phyloP scores from a whole-genome alignment of 2,329 filamentous ascomycete species.

The Monosporascus ibericus region DNA sequence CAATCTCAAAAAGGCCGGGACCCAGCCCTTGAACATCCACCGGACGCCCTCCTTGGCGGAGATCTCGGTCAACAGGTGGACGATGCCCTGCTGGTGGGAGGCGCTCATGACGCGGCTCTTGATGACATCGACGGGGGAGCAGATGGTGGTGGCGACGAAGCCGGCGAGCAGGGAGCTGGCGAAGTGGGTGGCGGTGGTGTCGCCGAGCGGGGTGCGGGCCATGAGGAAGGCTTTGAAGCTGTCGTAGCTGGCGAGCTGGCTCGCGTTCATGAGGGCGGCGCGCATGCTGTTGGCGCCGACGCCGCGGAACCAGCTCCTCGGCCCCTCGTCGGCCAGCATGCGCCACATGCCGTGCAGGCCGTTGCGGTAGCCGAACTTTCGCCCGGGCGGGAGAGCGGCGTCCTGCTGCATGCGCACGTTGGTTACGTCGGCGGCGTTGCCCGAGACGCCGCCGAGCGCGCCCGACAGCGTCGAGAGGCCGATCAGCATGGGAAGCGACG shows the following conservation, averaged over 20 bases:
- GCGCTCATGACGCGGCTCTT: constrained; percentile 84
- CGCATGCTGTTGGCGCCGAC: constrained; percentile 77
- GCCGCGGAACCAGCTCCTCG: constrained; percentile 71
- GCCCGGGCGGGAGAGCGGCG: constrained; percentile 63
- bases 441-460: constrained; percentile 80
- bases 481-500: constrained; percentile 71
- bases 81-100: constrained; percentile 44
- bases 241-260: constrained; percentile 80
- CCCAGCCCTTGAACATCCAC: constrained; percentile 90
- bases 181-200: constrained; percentile 73
- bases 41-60: constrained; percentile 63
- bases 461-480: constrained; percentile 79
- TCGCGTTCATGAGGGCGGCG: constrained; percentile 82
- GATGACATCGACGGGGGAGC: constrained; percentile 80
- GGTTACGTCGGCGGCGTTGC: constrained; percentile 91
- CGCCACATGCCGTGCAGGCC: constrained; percentile 79
- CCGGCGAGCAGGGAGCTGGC: constrained; percentile 71
- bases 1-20: constrained; percentile 64
- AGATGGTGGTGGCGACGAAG: constrained; percentile 78
- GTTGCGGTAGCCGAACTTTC: constrained; percentile 84
- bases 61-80: constrained; percentile 58
- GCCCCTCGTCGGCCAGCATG: constrained; percentile 83
- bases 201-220: constrained; percentile 57
- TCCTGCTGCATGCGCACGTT: constrained; percentile 99
- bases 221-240: constrained; percentile 69